Evolutionary conservation across 805 yeast genomes (phyloP).

Genomic region (Pichia paraexigua): DNA sequence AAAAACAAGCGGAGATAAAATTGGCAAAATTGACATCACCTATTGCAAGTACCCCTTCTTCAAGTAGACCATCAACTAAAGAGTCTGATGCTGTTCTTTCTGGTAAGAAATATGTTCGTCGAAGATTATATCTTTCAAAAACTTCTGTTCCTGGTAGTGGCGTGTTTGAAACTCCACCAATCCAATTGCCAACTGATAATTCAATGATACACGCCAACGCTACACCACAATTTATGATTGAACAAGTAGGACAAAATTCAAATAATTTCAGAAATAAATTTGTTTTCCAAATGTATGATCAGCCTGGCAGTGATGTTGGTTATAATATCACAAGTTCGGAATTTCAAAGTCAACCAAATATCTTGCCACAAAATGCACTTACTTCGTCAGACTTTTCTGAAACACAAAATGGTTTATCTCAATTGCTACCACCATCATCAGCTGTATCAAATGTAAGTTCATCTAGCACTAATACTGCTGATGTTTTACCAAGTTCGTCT

Average conservation of each 20-base stretch:
- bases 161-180: conserved; percentile 10
- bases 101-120: conserved; percentile 4
- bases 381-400: neutral
- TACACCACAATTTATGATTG: neutral
- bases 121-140: conserved; percentile 8
- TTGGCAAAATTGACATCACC: neutral
- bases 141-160: conserved; percentile 10
- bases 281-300: conserved; percentile 8
- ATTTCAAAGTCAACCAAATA: conserved; percentile 8
- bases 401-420: neutral
- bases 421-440: neutral
- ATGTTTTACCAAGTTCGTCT: neutral
- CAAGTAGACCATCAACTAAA: neutral
- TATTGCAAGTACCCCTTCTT: neutral
- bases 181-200: conserved; percentile 1
- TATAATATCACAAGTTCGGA: neutral
- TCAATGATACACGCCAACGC: neutral
- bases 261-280: conserved; percentile 3
- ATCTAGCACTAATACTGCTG: neutral
- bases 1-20: neutral
- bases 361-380: neutral
- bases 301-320: neutral
- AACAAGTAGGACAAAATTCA: neutral
- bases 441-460: neutral
- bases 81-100: neutral